These are phyloP conservation scores for Podaxis pistillaris DNA, from an alignment of 768 basidiomycete species.

Conservation along the genomic window DNA sequence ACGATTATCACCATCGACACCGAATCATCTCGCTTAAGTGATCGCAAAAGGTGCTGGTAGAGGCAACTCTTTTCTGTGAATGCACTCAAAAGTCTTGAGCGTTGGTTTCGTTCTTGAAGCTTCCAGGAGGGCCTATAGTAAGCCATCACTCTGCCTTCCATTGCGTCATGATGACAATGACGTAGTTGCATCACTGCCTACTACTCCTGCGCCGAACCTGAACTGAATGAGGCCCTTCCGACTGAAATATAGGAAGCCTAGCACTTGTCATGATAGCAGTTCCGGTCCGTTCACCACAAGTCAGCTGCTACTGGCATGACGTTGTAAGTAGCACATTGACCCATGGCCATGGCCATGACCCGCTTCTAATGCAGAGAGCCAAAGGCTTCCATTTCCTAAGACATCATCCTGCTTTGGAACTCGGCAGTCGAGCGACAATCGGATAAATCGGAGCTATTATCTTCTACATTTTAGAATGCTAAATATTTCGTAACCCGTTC, in stretches of 20 bases:
- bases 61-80: neutral
- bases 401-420: neutral
- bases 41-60: neutral
- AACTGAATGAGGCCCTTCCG: neutral
- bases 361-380: neutral
- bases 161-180: neutral
- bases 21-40: neutral
- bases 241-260: neutral
- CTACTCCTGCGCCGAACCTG: neutral
- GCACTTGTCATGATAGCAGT: neutral
- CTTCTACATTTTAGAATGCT: neutral
- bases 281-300: neutral
- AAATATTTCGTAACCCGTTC: neutral
- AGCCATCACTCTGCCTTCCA: neutral
- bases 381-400: neutral
- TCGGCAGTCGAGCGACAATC: neutral
- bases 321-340: neutral
- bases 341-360: neutral
- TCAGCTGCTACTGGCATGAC: neutral
- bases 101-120: neutral
- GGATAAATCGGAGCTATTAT: neutral
- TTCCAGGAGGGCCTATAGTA: neutral
- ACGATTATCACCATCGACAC: neutral
- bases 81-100: neutral
- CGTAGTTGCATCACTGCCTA: neutral